These are phyloP conservation scores for Aspergillus hancockii DNA, from an alignment of 495 filamentous ascomycete genomes.

Conservation along the genomic window DNA sequence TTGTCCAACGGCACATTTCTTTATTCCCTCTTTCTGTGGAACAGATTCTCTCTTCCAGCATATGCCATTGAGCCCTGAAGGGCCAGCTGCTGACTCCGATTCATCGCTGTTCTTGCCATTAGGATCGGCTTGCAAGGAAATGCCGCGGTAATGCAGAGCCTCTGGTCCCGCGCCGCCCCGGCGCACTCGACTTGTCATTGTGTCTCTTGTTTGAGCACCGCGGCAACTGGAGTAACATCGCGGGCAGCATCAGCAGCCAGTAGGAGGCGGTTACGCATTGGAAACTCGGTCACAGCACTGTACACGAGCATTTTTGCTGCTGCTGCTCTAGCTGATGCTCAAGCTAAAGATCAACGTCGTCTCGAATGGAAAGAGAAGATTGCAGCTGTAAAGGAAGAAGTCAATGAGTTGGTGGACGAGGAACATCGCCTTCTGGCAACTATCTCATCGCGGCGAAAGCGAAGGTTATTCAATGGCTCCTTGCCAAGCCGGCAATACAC, in stretches of 20 bases:
- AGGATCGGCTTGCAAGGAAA: conserved; percentile 21
- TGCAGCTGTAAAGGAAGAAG: conserved; percentile 47
- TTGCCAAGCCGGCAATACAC: conserved; percentile 29
- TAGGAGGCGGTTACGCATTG: conserved; percentile 51
- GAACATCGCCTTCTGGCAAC: conserved; percentile 38
- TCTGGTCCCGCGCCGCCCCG: conserved; percentile 70
- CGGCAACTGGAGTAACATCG: conserved; percentile 49
- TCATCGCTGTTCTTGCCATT: not conserved
- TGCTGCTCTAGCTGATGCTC: conserved; percentile 67
- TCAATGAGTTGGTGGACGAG: conserved; percentile 44
- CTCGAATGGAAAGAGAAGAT: conserved; percentile 64
- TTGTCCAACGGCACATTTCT: conserved; percentile 25
- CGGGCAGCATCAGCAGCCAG: conserved; percentile 56
- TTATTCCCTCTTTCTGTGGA: conserved; percentile 10
- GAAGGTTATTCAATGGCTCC: conserved; percentile 19
- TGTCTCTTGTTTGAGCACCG: conserved; percentile 59
- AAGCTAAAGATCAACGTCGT: conserved; percentile 60
- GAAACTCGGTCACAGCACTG: conserved; percentile 66
- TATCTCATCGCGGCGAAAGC: conserved; percentile 28
- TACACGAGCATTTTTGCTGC: conserved; percentile 73
- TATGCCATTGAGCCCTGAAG: conserved; percentile 12
- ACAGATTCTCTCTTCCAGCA: not conserved
- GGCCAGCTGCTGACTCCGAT: conserved; percentile 3
- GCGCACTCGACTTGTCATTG: conserved; percentile 63
- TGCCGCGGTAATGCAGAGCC: conserved; percentile 62